Evolutionary conservation across 2,329 filamentous ascomycete genomes (phyloP).

Genomic region (Paramyrothecium sp.): DNA sequence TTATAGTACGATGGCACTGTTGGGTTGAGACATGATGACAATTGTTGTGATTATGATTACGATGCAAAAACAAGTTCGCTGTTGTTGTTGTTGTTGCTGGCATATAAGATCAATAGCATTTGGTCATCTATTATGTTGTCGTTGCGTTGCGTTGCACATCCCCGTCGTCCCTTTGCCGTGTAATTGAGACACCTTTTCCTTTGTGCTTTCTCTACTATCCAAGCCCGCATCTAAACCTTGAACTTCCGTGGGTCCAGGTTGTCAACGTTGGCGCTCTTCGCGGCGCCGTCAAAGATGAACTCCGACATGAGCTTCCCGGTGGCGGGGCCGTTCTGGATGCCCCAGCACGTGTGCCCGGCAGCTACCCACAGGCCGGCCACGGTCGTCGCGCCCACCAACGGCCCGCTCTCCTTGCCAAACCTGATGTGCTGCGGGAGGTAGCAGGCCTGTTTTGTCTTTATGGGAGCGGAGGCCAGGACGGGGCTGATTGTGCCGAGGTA

Average conservation of each 20-base stretch:
- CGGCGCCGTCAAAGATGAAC: slow-evolving; percentile 70
- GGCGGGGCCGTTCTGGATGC: slow-evolving; percentile 91
- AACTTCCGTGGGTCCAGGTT: slow-evolving; percentile 67
- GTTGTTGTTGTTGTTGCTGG: background rate
- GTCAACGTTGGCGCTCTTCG: slow-evolving; percentile 65
- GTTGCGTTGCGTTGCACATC: too few species aligned
- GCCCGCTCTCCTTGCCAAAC: slow-evolving; percentile 60
- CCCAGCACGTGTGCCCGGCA: slow-evolving; percentile 95
- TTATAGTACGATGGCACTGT: slow-evolving; percentile 2
- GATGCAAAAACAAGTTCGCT: too few species aligned
- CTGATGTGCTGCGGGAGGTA: slow-evolving; percentile 79
- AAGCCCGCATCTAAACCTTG: slow-evolving; percentile 38
- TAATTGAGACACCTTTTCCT: too few species aligned
- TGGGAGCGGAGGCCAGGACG: slow-evolving; percentile 63
- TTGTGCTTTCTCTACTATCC: background rate
- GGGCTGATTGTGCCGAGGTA: slow-evolving; percentile 69
- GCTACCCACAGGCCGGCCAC: slow-evolving; percentile 77
- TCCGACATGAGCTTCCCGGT: slow-evolving; percentile 82
- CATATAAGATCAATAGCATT: background rate
- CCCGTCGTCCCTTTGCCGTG: too few species aligned
- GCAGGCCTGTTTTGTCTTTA: slow-evolving; percentile 82
- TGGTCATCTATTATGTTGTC: too few species aligned
- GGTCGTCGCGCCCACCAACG: slow-evolving; percentile 74
- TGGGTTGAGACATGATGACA: background rate
- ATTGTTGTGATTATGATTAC: background rate